Evolutionary conservation across 2,329 filamentous ascomycete species (phyloP).

Genomic region (Penicillium griseofulvum): DNA sequence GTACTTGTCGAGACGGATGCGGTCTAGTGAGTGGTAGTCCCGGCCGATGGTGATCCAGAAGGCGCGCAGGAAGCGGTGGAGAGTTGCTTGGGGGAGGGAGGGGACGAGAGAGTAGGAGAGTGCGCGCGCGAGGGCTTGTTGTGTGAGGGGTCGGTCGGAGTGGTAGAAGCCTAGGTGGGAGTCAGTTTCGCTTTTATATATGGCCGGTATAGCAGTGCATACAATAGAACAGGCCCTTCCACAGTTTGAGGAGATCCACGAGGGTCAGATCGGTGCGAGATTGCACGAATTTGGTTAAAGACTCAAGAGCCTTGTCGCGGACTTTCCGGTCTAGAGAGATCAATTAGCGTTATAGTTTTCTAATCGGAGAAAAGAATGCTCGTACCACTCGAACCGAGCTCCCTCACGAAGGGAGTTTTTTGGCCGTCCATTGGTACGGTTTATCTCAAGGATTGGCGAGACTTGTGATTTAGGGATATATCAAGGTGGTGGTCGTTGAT

Average conservation of each 20-base stretch:
- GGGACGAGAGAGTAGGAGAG: slow-evolving; percentile 67
- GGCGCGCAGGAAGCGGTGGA: slow-evolving; percentile 54
- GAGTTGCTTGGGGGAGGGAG: slow-evolving; percentile 52
- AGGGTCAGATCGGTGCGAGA: slow-evolving; percentile 60
- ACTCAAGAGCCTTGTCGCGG: slow-evolving; percentile 72
- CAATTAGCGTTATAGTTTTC: slow-evolving; percentile 5
- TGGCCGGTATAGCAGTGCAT: slow-evolving; percentile 22
- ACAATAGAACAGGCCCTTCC: slow-evolving; percentile 92
- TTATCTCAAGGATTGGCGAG: slow-evolving; percentile 8
- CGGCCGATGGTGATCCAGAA: slow-evolving; percentile 70
- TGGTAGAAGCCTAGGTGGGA: slow-evolving; percentile 73
- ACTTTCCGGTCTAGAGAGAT: slow-evolving; percentile 66
- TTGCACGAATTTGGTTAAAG: slow-evolving; percentile 74
- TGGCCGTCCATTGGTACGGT: slow-evolving; percentile 39
- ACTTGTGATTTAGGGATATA: slow-evolving; percentile 1
- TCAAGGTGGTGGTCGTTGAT: neutral
- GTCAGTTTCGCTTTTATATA: neutral
- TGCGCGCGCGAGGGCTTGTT: slow-evolving; percentile 77
- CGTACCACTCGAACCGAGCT: slow-evolving; percentile 77
- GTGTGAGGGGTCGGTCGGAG: slow-evolving; percentile 82
- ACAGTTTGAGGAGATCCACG: slow-evolving; percentile 79
- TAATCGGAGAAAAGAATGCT: neutral
- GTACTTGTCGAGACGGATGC: slow-evolving; percentile 87
- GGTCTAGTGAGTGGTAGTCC: slow-evolving; percentile 70
- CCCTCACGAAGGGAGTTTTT: slow-evolving; percentile 70